Conservation (phyloP, 2,329 filamentous ascomycete species). For the Apiospora phragmitis region DNA sequence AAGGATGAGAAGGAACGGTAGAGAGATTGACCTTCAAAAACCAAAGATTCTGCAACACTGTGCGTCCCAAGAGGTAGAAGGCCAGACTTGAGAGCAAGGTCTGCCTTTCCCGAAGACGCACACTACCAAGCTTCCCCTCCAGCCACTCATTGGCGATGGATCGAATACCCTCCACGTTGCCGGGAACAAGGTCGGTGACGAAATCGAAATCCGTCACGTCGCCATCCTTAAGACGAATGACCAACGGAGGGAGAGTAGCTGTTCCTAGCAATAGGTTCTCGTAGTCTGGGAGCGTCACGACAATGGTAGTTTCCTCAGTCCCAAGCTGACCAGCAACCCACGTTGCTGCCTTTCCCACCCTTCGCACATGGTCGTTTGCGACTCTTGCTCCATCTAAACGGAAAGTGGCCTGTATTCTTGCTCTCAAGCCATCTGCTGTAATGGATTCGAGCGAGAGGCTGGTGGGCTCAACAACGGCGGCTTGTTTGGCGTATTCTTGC, state of each 20-base stretch:
- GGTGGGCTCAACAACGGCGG: slow-evolving; percentile 78
- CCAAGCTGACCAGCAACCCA: slow-evolving; percentile 79
- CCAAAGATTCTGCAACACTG: slow-evolving; percentile 69
- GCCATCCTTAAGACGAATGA: slow-evolving; percentile 75
- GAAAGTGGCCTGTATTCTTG: slow-evolving; percentile 81
- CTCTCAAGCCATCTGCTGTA: slow-evolving; percentile 73
- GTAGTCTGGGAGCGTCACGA: slow-evolving; percentile 83
- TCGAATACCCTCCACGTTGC: slow-evolving; percentile 74
- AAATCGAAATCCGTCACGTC: slow-evolving; percentile 78
- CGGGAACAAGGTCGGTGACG: slow-evolving; percentile 72
- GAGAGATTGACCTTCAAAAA: slow-evolving; percentile 81
- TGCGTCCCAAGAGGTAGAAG: slow-evolving; percentile 79
- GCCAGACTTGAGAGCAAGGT: slow-evolving; percentile 75
- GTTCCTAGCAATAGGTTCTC: slow-evolving; percentile 75
- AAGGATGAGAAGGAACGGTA: slow-evolving; percentile 62
- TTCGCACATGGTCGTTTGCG: slow-evolving; percentile 66
- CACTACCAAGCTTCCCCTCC: slow-evolving; percentile 69
- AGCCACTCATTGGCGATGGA: slow-evolving; percentile 87
- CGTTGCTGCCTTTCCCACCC: slow-evolving; percentile 75
- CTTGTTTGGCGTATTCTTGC: slow-evolving; percentile 83
- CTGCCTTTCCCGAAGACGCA: slow-evolving; percentile 73
- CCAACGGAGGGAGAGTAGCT: slow-evolving; percentile 73
- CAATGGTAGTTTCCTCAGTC: slow-evolving; percentile 69
- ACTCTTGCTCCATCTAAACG: slow-evolving; percentile 78
- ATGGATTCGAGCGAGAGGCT: slow-evolving; percentile 84